Conservation (phyloP, 1,139 yeast species). For the Sugiyamaella novakii region DNA sequence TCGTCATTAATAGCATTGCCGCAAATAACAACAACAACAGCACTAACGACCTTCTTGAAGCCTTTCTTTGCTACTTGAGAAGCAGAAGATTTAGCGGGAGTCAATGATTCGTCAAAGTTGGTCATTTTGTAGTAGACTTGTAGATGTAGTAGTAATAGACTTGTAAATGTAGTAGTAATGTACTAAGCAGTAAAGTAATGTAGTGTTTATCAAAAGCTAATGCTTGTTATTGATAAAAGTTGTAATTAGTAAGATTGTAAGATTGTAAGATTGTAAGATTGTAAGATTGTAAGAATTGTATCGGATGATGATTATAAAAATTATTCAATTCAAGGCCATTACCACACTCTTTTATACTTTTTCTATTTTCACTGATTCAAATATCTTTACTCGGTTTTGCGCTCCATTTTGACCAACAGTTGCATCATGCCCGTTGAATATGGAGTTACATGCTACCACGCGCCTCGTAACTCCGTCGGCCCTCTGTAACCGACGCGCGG, state of each 20-base stretch:
- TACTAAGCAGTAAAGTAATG: not conserved
- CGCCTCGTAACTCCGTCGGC: no score
- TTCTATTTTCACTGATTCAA: no score
- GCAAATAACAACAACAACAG: constrained; percentile 9
- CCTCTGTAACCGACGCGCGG: not conserved
- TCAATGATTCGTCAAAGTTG: constrained; percentile 12
- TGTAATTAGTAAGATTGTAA: no score
- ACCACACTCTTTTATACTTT: not conserved
- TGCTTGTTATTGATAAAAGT: no score
- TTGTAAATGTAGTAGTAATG: not conserved
- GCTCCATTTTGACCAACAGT: no score
- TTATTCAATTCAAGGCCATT: not conserved
- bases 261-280: no score
- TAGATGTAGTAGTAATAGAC: not conserved
- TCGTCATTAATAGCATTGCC: constrained; percentile 20
- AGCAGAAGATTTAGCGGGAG: constrained; percentile 19
- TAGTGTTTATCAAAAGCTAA: no score
- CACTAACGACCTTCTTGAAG: constrained; percentile 10
- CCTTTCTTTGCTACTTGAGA: constrained; percentile 21
- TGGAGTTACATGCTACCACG: no score
- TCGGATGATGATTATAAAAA: not conserved
- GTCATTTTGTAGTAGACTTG: constrained; percentile 2
- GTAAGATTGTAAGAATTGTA: no score
- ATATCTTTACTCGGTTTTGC: no score
- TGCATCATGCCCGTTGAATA: no score